Evolutionary conservation across 495 filamentous ascomycete genomes (phyloP), one percentile per base, ranked within the genome.

Genomic region (Trichoderma reesei): DNA sequence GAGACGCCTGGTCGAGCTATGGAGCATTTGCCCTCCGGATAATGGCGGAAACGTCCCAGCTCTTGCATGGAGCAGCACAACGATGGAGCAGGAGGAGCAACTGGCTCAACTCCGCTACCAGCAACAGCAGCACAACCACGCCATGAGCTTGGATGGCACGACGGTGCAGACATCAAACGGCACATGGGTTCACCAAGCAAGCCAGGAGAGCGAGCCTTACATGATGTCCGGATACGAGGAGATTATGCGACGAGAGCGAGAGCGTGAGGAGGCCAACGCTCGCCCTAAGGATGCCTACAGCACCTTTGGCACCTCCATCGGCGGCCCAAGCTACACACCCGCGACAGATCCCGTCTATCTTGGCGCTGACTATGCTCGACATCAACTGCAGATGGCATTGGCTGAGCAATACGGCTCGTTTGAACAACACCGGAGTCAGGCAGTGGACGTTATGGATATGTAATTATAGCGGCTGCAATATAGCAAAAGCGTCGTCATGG

Each of bases 191-290:
- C 61, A 63, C 11, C 61, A 63, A 31, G 31, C 38, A 6, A 34
- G n/a, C 59, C 36, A 38, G 4, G 61, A 63, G 26, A 77, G 79
- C 3, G 88, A 91, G 71, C 87, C 87, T 13, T 91, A 91, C 69
- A 90, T 91, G 85, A 68, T 79, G 54, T 82, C 80, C 9, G 88
- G 88, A 14, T 90, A 90, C 70, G 83, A 85, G 62, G 74, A 78
- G 44, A 69, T 83, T 48, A 76, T 79, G n/a, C 74, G 72, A 42
- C 75, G 78, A 60, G 80, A 82, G 69, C 75, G 79, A 65, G 73
- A 74, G 37, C 76, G 75, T 48, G 68, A 67, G 41, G 71, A 73
- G 38, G 70, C 71, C 37, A 33, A 3, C 11, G 33, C 51, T 34
- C 51, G 31, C 18, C 51, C 51, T 14, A 56, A 33, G 26, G 51